Conservation (phyloP, 2,329 filamentous ascomycete species). For the Fusarium sarcochroum region DNA sequence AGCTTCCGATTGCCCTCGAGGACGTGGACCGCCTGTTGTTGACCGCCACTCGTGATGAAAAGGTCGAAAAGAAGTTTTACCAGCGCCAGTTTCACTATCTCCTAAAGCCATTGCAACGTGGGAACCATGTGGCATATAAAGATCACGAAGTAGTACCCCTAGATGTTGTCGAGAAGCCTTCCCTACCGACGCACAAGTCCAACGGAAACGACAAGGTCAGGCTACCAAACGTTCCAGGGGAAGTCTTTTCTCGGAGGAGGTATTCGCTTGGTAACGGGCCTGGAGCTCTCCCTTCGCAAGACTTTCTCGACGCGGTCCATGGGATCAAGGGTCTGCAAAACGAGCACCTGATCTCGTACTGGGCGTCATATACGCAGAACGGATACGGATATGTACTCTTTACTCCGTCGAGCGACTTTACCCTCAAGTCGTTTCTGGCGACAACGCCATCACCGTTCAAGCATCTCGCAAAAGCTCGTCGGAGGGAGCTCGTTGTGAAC, state of each 20-base stretch:
- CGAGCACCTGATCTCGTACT: slow-evolving; percentile 78
- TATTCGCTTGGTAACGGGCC: slow-evolving; percentile 63
- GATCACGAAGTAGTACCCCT: slow-evolving; percentile 79
- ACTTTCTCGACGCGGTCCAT: slow-evolving; percentile 74
- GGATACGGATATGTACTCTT: slow-evolving; percentile 76
- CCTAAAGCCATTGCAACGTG: slow-evolving; percentile 72
- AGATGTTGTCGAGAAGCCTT: slow-evolving; percentile 73
- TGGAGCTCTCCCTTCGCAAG: slow-evolving; percentile 63
- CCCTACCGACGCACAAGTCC: slow-evolving; percentile 54
- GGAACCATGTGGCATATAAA: slow-evolving; percentile 73
- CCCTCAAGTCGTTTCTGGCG: slow-evolving; percentile 75
- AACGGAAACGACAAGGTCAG: slow-evolving; percentile 70
- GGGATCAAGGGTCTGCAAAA: slow-evolving; percentile 72
- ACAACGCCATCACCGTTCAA: slow-evolving; percentile 74
- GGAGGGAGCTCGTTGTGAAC: slow-evolving; percentile 73
- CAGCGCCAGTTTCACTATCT: slow-evolving; percentile 79
- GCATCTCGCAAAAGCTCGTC: slow-evolving; percentile 70
- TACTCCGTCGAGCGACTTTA: slow-evolving; percentile 76
- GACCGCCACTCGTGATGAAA: slow-evolving; percentile 70
- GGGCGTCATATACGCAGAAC: slow-evolving; percentile 77
- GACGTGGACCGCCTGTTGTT: slow-evolving; percentile 75
- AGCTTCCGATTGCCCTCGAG: slow-evolving; percentile 77
- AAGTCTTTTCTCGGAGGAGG: slow-evolving; percentile 69
- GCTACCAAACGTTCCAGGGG: slow-evolving; percentile 72
- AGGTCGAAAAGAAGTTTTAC: slow-evolving; percentile 78